Evolutionary conservation across 495 filamentous ascomycete species (phyloP), one percentile per base, ranked within the genome.

Genomic region (Aspergillus carlsbadensis): DNA sequence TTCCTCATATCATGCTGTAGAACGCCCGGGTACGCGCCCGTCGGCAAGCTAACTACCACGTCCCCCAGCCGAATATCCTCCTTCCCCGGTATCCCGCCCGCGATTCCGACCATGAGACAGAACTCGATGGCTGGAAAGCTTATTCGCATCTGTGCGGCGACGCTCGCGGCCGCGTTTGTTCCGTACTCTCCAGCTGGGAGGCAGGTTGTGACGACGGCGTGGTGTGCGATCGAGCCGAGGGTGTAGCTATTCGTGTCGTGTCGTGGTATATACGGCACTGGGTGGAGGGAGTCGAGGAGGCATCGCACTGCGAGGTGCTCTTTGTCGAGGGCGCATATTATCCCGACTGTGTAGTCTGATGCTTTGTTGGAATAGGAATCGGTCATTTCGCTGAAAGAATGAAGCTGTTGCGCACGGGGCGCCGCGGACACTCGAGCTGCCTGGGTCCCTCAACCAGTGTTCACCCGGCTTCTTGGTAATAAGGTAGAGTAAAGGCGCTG

Each of bases 31-130:
- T 29, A 5, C 0, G 6, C 18, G 13, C 10, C 10, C 14, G 10
- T 18, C n/a, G 44, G 44, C 4, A 31, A 6, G 24, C 44, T 47
- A 4, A 47, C 44, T 1, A 47, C 44, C 13, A 47, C 21, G 18
- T 47, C 44, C 5, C 44, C 44, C 4, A 47, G 44, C 13, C 44
- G 44, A 33, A 47, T 47, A 31, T 47, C 44, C 15, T 47, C 18
- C 3, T n/a, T 14, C 22, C 22, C 13, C 10, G 44, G 44, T n/a
- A 33, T 29, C 17, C 44, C 44, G 6, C 44, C 44, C 21, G 22
- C 44, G 18, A 47, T n/a, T 6, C 44, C 44, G 7, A 47, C 44
- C 21, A 47, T 33, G 11, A 47, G 26, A 4, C 11, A n/a, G 15
- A 29, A 47, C 24, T 33, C n/a, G 24, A 47, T 29, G 24, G 11